Evolutionary conservation across 2,329 filamentous ascomycete species (phyloP).

Genomic region (Pseudopyrenochaeta lycopersici): DNA sequence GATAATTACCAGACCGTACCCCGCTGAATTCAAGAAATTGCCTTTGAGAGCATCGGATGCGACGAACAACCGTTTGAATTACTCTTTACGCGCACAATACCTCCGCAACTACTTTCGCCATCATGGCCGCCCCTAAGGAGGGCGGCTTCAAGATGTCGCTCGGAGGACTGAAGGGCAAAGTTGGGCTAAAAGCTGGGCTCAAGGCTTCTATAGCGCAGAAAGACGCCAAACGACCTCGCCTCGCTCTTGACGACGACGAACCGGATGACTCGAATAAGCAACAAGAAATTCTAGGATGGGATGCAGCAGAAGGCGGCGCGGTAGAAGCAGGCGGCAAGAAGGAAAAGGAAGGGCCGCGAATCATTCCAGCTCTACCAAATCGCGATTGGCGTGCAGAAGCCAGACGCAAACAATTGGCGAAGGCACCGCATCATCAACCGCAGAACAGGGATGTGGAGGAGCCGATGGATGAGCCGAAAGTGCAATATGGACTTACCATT

Average conservation of each 20-base stretch:
- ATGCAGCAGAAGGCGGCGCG: constrained; percentile 60
- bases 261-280: constrained; percentile 34
- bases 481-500: constrained; percentile 64
- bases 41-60: too few species aligned
- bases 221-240: constrained; percentile 36
- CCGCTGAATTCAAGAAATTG: neutral
- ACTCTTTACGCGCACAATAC: neutral
- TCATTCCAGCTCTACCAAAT: constrained; percentile 69
- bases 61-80: too few species aligned
- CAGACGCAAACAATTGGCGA: constrained; percentile 63
- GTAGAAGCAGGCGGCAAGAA: constrained; percentile 48
- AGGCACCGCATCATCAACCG: constrained; percentile 62
- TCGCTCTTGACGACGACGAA: constrained; percentile 43
- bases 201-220: constrained; percentile 27
- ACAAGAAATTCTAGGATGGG: constrained; percentile 64
- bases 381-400: constrained; percentile 68
- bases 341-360: constrained; percentile 56
- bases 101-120: constrained; percentile 23
- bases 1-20: neutral
- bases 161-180: constrained; percentile 37
- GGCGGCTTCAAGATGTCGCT: constrained; percentile 50
- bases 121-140: constrained; percentile 41
- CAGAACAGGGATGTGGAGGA: constrained; percentile 47
- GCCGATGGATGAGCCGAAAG: constrained; percentile 49
- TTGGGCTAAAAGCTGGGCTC: constrained; percentile 36